Conservation (phyloP, 2,329 filamentous ascomycete species). For the Thielaviopsis euricoi region DNA sequence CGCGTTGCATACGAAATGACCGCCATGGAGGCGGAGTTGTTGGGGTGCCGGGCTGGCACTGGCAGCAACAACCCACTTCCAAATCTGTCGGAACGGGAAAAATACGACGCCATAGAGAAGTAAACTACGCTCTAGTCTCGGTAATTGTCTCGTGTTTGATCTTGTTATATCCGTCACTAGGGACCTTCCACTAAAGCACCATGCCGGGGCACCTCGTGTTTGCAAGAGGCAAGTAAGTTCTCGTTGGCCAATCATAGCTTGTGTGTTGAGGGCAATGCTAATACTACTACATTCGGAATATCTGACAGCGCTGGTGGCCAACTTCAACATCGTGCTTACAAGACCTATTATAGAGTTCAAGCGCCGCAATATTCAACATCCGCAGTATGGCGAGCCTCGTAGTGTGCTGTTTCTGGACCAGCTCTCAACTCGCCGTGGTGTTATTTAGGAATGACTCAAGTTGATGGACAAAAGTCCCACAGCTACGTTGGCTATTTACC, state of each 20-base stretch:
- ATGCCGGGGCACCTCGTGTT: slow-evolving; percentile 51
- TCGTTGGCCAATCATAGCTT: background rate
- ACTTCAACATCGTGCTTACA: slow-evolving; percentile 48
- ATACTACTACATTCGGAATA: background rate
- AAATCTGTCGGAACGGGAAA: slow-evolving; percentile 41
- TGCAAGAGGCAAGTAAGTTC: slow-evolving; percentile 45
- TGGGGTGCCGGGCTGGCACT: slow-evolving; percentile 45
- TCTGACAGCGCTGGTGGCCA: slow-evolving; percentile 50
- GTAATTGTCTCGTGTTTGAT: slow-evolving; percentile 57
- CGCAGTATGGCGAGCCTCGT: slow-evolving; percentile 43
- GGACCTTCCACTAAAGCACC: slow-evolving; percentile 49
- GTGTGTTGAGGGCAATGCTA: background rate
- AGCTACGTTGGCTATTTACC: slow-evolving; percentile 27
- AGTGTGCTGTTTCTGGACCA: slow-evolving; percentile 45
- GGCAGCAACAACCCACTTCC: slow-evolving; percentile 33
- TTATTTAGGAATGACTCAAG: slow-evolving; percentile 45
- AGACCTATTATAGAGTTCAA: slow-evolving; percentile 51
- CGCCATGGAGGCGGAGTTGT: slow-evolving; percentile 59
- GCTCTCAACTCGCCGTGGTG: slow-evolving; percentile 52
- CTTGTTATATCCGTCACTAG: slow-evolving; percentile 54
- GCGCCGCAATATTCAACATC: slow-evolving; percentile 28
- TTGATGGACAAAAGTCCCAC: slow-evolving; percentile 16
- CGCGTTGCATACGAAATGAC: slow-evolving; percentile 28
- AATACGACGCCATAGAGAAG: slow-evolving; percentile 49
- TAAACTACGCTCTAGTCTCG: no score